A percentile compares a stretch with the other conserved stretches of the same genome.
These are phyloP conservation scores for Penicillium subrubescens DNA, from an alignment of 495 filamentous ascomycete genomes.

Conservation along the genomic window DNA sequence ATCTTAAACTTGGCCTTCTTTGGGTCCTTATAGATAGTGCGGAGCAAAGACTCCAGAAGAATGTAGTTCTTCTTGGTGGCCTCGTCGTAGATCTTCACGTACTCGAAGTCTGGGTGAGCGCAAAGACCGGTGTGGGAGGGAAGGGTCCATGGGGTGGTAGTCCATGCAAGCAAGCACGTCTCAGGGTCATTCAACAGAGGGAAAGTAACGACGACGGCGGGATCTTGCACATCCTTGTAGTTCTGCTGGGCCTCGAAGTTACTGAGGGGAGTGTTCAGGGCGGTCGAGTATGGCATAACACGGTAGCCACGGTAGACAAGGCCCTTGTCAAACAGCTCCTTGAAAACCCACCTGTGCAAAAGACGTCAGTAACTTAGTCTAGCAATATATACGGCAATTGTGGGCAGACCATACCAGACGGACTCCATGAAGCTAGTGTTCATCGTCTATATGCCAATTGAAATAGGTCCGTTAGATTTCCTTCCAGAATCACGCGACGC, in stretches of 20 bases:
- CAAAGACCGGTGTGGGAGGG: conserved; percentile 83
- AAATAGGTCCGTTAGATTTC: not conserved
- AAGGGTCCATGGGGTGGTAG: conserved; percentile 95
- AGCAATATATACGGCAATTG: not conserved
- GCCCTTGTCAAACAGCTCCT: conserved; percentile 81
- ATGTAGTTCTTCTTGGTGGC: conserved; percentile 82
- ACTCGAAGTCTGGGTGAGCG: conserved; percentile 88
- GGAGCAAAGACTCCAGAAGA: conserved; percentile 80
- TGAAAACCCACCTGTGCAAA: conserved; percentile 11
- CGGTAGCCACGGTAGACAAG: conserved; percentile 85
- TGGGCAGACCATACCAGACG: conserved; percentile 61
- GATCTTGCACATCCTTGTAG: conserved; percentile 91
- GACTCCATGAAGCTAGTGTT: conserved; percentile 94
- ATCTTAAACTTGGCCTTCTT: conserved; percentile 98
- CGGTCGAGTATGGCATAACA: conserved; percentile 95
- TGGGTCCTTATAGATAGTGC: conserved; percentile 89
- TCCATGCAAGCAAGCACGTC: conserved; percentile 83
- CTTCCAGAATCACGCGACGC: not conserved
- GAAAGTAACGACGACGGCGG: conserved; percentile 88
- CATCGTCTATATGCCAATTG: conserved; percentile 66
- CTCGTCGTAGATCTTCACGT: conserved; percentile 87
- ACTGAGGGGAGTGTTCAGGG: conserved; percentile 83
- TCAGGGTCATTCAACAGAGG: conserved; percentile 75
- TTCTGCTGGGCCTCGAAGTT: conserved; percentile 96
- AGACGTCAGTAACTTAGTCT: not conserved